Evolutionary conservation across 306 rosid species (phyloP).

Genomic region (Cicer cuneatum): DNA sequence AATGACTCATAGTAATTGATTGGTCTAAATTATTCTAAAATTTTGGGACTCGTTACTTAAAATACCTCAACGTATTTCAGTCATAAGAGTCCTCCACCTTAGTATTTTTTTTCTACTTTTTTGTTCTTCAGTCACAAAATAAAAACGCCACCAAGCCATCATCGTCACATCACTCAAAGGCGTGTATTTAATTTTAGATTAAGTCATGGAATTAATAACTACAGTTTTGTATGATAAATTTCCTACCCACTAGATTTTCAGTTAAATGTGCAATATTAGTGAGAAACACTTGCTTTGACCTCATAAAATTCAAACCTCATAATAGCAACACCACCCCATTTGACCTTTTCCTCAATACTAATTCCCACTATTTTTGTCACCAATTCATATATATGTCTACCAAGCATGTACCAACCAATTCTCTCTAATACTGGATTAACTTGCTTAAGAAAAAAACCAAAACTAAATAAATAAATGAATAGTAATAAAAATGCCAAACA

Average conservation of each 20-base stretch:
- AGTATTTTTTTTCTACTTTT: too few species aligned
- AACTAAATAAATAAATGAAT: not conserved
- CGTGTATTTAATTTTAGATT: not conserved
- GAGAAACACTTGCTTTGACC: slow-evolving; percentile 19
- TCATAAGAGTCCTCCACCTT: too few species aligned
- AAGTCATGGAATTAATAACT: not conserved
- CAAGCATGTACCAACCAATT: slow-evolving; percentile 13
- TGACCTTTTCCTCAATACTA: slow-evolving; percentile 5
- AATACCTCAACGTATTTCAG: too few species aligned
- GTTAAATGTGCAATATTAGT: slow-evolving; percentile 26
- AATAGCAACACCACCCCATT: not conserved
- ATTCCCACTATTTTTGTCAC: not conserved
- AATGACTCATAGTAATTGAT: too few species aligned
- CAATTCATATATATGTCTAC: not conserved
- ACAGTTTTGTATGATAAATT: not conserved
- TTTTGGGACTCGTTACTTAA: too few species aligned
- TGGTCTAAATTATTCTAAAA: too few species aligned
- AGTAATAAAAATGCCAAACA: not conserved
- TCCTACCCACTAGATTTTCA: not conserved
- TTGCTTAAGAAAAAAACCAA: not conserved
- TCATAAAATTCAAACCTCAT: slow-evolving; percentile 14
- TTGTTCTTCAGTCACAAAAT: too few species aligned
- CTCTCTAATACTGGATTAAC: not conserved
- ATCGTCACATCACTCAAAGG: slow-evolving; percentile 34
- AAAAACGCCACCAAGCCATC: slow-evolving; percentile 22